Base-by-base conservation (phyloP, 1,139 yeast genomes). In the Scheffersomyces segobiensis region DNA sequence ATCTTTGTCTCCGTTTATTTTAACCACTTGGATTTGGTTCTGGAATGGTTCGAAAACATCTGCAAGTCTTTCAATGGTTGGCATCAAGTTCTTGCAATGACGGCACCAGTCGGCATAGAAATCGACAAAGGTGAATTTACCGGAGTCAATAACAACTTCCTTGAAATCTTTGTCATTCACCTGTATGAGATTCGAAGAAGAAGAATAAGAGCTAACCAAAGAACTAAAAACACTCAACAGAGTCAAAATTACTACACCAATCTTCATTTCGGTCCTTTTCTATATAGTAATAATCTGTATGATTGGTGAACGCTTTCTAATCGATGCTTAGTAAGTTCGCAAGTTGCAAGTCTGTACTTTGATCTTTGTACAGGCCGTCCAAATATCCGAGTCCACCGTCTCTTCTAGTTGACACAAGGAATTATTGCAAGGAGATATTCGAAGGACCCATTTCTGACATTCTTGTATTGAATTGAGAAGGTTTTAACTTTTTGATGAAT, bases 21-120 rank as follows among this genome's bases (percentile, higher is more conserved):
- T 86, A 24, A 82, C 85, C 49, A 86, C 76, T 63, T 82, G 84
- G 24, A 89, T 69, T 19, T 53, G 19, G 52, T 82, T 79, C 4
- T 79, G 78, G 39, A 73, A 72, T 46, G 79, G 81, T 20, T 72
- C 74, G 66, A 81, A 88, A 10, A 79, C 65, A 5, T 79, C 81
- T 1, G 88, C 87, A 52, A 88, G 77, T 67, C 82, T 77, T 61
- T 87, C 91, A 71, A 85, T 85, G 5, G 80, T 79, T 8, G 96
- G 96, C 69, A 82, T 82, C 69, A 90, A 73, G 56, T 78, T 81
- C 72, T 86, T 85, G 74, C 96, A 90, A 74, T 90, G 93, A 55
- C 90, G 82, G 69, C 96, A 90, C 96, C 96, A 90, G 57, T 84
- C 85, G 49, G 95, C 91, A 66, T 88, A 89, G 68, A 89, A 88